Conservation (phyloP, 1,139 yeast genomes). For the Lodderomyces pseudojiufengensis region DNA sequence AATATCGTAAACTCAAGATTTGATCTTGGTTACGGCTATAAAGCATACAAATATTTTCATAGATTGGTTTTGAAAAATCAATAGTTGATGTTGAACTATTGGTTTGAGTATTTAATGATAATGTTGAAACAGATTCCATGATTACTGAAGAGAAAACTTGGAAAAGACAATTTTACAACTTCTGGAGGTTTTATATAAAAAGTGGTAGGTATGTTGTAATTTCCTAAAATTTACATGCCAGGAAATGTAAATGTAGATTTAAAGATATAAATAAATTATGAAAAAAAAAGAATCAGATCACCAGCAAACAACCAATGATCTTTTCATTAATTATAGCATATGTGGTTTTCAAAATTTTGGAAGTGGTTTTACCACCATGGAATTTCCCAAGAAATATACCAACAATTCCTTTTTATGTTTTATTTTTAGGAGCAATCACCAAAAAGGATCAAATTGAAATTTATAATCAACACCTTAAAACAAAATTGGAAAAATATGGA, state of each 20-base stretch:
- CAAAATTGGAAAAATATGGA: constrained; percentile 45
- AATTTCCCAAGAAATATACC: constrained; percentile 46
- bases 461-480: constrained; percentile 37
- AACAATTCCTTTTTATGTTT: constrained; percentile 59
- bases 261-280: no score
- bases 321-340: not conserved
- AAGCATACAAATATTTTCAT: constrained; percentile 29
- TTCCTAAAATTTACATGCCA: not conserved
- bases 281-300: no score
- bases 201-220: not conserved
- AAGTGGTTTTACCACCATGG: constrained; percentile 27
- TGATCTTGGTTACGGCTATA: constrained; percentile 22
- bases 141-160: not conserved
- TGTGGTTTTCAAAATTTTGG: constrained; percentile 5
- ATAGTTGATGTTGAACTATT: constrained; percentile 10
- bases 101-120: constrained; percentile 12
- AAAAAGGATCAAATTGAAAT: constrained; percentile 49
- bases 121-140: constrained; percentile 13
- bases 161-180: not conserved
- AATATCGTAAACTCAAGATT: constrained; percentile 12
- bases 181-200: not conserved
- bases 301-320: not conserved
- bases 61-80: constrained; percentile 19
- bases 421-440: constrained; percentile 46
- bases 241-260: no score